phyloP scores from a whole-genome alignment of 768 basidiomycete species.

The Rhodotorula paludigena region DNA sequence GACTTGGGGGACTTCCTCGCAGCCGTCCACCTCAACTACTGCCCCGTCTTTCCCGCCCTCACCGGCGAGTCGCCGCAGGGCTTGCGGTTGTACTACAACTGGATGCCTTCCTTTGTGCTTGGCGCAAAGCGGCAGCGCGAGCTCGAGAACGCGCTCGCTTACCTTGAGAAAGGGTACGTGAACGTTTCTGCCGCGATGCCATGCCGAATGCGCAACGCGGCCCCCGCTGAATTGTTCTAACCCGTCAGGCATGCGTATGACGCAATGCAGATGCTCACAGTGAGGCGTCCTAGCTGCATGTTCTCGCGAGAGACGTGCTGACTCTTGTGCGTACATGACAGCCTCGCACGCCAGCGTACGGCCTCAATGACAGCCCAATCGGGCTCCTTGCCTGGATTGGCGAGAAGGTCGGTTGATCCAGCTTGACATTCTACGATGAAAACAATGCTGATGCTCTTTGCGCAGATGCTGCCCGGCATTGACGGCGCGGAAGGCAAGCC shows the following conservation, averaged over 20 bases:
- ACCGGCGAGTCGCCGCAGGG: no score
- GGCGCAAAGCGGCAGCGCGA: slow-evolving; percentile 8
- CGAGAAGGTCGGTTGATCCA: slow-evolving; percentile 33
- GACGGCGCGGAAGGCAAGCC: neutral
- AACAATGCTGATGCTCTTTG: no score
- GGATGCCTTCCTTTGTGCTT: slow-evolving; percentile 18
- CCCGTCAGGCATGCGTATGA: neutral
- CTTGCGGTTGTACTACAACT: no score
- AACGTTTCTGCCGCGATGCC: no score
- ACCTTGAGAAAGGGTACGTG: slow-evolving; percentile 22
- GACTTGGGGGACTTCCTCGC: no score
- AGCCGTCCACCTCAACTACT: slow-evolving; percentile 35
- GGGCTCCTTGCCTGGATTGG: slow-evolving; percentile 40
- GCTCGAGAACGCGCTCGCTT: neutral
- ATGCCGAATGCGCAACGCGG: no score
- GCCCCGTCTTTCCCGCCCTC: slow-evolving; percentile 3
- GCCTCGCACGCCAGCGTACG: slow-evolving; percentile 33
- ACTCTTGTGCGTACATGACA: no score
- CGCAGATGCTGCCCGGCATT: slow-evolving; percentile 20
- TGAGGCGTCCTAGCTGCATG: no score
- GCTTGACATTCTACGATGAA: no score
- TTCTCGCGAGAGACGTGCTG: no score
- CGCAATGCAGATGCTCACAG: slow-evolving; percentile 19
- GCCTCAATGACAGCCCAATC: slow-evolving; percentile 29
- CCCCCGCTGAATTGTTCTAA: no score